Base-by-base conservation (phyloP, 768 basidiomycete species). In the Epithele typhae region DNA sequence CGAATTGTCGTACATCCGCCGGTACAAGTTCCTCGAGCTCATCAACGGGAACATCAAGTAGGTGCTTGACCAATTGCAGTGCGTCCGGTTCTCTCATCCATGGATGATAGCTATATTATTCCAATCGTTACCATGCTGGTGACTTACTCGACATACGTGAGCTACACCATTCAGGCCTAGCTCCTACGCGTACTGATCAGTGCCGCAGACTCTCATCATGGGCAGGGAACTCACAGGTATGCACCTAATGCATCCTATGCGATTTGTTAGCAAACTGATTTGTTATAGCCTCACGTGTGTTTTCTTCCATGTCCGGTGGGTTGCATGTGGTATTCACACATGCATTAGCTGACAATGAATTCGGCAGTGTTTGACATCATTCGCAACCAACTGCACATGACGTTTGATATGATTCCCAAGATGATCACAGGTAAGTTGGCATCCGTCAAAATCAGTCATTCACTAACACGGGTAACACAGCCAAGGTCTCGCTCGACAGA, bases 71-170 rank as follows among this genome's bases (percentile, higher is more conserved):
- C n/a, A n/a, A n/a, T n/a, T n/a, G n/a, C n/a, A n/a, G n/a, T n/a
- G n/a, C n/a, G n/a, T n/a, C n/a, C n/a, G n/a, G n/a, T n/a, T n/a
- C n/a, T n/a, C n/a, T n/a, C n/a, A n/a, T n/a, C n/a, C n/a, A n/a
- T 80, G 56, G 77, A 69, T 52, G 43, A 3, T 30, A 86, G 82
- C 59, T 78, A 71, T 52, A 46, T 79, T 23, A 74, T 87, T 34
- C 85, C 87, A 0, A 57, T 87, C 10, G 40, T 76, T 1, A 81
- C 78, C n/a, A 88, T 88, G 85, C 57, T 83, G 23, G 73, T 76
- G 11, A 81, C 82, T 1, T 87, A 77, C 58, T 68, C 75, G 2
- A 72, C 76, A 5, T 87, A 82, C 51, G 72, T 82, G 64, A 38
- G 78, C 59, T 30, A 30, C n/a, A 15, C 17, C 7, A 10, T 12